phyloP scores from a whole-genome alignment of 352 stramenopile genomes.

The Pythium dissotocum region DNA sequence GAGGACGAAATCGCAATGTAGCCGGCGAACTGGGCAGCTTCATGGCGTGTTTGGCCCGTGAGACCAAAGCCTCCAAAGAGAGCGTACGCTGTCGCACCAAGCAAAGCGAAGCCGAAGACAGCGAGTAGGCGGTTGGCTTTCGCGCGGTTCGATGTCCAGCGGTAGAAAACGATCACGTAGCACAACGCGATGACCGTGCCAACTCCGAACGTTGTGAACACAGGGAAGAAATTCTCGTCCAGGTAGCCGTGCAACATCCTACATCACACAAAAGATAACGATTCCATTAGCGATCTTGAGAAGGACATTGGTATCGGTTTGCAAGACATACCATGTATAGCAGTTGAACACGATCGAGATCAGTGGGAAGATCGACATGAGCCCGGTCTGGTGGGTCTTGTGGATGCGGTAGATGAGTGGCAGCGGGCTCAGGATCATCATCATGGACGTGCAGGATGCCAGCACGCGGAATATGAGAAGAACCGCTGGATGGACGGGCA shows the following conservation, averaged over 20 bases:
- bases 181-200: background rate
- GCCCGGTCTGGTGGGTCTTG: slow-evolving; percentile 37
- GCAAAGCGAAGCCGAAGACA: slow-evolving; percentile 25
- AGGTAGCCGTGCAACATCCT: slow-evolving; percentile 46
- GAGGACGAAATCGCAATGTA: slow-evolving; percentile 44
- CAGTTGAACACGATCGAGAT: slow-evolving; percentile 32
- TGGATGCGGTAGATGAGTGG: slow-evolving; percentile 34
- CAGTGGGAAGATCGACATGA: slow-evolving; percentile 44
- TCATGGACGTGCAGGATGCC: slow-evolving; percentile 28
- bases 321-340: background rate
- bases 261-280: background rate
- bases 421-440: slow-evolving; percentile 43
- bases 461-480: slow-evolving; percentile 25
- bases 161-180: slow-evolving; percentile 3
- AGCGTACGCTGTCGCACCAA: slow-evolving; percentile 33
- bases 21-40: slow-evolving; percentile 32
- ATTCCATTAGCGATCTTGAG: background rate
- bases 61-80: slow-evolving; percentile 33
- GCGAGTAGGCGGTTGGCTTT: slow-evolving; percentile 28
- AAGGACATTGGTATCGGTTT: background rate
- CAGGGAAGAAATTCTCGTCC: slow-evolving; percentile 3
- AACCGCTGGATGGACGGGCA: background rate
- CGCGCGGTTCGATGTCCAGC: slow-evolving; percentile 39
- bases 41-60: slow-evolving; percentile 10
- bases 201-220: background rate